Evolutionary conservation across 768 basidiomycete species (phyloP), one percentile per base, ranked within the genome.

Genomic region (Leccinum boreale): DNA sequence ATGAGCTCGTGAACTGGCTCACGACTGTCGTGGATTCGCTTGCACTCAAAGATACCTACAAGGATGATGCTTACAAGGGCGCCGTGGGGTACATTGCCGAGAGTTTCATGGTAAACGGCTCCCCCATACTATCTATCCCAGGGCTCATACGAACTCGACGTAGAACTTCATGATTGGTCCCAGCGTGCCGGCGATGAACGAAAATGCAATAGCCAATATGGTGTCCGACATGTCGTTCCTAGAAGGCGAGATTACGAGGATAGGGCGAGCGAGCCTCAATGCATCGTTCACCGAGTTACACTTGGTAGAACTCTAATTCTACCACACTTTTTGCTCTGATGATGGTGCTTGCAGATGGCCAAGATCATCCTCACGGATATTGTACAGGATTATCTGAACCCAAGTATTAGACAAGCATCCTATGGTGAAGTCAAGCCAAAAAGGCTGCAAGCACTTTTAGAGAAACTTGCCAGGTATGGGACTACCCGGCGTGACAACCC

Each of bases 1-100:
- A 93, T 70, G 96, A 98, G 71, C 83, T 98, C 66, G 84, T 96
- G 70, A 94, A 94, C 70, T 99, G 95, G 90, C 80, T 98, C 53
- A 95, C 89, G 39, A 97, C 95, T 2, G 91, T 97, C 55, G 93
- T 99, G 50, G 97, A 98, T 71, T 92, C 85, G 58, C 85, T 88
- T 63, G 83, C 81, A 58, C 85, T 98, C 74, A 87, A 90, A 56
- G 90, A 94, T 56, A 74, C 76, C 10, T 88, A 93, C 76, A 95
- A 94, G 73, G 90, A 93, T 53, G 86, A 92, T 62, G 92, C 92
- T 10, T 99, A 97, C 71, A 84, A 83, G 61, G 88, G 85, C 46
- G 95, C 97, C 14, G 78, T 96, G n/a, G 78, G 83, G 31, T 92
- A 97, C 66, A 92, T 97, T 57, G 87, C 92, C 0, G 85, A 87